phyloP scores from a whole-genome alignment of 129 eudicot species.

The Sambucus nigra region DNA sequence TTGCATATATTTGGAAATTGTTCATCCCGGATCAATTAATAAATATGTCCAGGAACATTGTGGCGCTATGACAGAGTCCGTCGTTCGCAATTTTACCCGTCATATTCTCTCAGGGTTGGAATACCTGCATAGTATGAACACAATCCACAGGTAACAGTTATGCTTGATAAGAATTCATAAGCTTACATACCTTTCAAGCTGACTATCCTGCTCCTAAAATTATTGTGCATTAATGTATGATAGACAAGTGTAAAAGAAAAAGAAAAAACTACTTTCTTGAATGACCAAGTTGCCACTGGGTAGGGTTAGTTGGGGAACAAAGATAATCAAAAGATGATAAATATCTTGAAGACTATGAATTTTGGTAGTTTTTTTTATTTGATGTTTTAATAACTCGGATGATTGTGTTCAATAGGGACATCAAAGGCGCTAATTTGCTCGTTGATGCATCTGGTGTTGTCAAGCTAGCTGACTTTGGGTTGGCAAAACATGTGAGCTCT shows the following conservation, averaged over 20 bases:
- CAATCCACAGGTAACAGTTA: conserved; percentile 67
- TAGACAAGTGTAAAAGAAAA: neutral
- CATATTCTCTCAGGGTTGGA: conserved; percentile 87
- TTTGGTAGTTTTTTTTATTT: conserved; percentile 4
- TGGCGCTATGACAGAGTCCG: conserved; percentile 80
- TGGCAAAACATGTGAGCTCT: conserved; percentile 84
- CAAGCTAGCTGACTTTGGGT: conserved; percentile 95
- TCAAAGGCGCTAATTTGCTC: conserved; percentile 94
- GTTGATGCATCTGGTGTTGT: conserved; percentile 89
- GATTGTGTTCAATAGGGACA: conserved; percentile 51
- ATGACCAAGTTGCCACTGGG: neutral
- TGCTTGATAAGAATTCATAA: conserved; percentile 1
- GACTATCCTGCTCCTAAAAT: neutral
- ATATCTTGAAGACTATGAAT: neutral
- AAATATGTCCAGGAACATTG: conserved; percentile 66
- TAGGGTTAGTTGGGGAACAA: neutral
- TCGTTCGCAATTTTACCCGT: conserved; percentile 86
- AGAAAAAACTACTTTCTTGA: neutral
- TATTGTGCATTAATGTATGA: neutral
- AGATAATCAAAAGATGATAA: neutral
- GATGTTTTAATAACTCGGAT: conserved; percentile 8
- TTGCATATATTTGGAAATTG: conserved; percentile 90
- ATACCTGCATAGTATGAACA: conserved; percentile 74
- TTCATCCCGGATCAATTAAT: conserved; percentile 78
- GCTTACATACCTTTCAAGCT: neutral